These are phyloP conservation scores for Monosporascus sp. DNA, from an alignment of 2,329 filamentous ascomycete genomes.

Conservation along the genomic window DNA sequence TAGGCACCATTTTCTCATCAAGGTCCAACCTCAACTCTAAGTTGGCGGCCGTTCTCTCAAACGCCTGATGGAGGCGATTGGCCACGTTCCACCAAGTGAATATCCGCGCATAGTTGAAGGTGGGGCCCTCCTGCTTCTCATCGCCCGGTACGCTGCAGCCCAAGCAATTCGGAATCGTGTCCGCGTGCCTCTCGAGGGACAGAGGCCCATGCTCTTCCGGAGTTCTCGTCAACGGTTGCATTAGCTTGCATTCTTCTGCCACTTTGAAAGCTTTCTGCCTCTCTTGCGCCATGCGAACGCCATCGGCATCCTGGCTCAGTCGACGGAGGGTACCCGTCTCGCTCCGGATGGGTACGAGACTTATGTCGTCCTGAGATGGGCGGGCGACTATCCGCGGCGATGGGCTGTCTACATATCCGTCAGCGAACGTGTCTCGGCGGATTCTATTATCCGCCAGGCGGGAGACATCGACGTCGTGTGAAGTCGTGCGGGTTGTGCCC, in stretches of 20 bases:
- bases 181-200: not conserved
- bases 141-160: slow-evolving; percentile 11
- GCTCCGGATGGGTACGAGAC: not conserved
- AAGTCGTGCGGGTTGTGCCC: not conserved
- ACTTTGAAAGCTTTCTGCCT: slow-evolving; percentile 6
- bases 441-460: not conserved
- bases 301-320: not conserved
- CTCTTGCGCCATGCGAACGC: not conserved
- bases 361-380: not conserved
- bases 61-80: slow-evolving; percentile 5
- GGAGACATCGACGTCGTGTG: not conserved
- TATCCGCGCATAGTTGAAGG: slow-evolving; percentile 14
- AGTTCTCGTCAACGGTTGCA: slow-evolving; percentile 1
- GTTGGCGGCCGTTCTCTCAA: slow-evolving; percentile 3
- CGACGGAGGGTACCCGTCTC: not conserved
- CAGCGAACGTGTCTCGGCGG: not conserved
- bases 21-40: slow-evolving; percentile 1
- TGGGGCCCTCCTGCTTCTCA: slow-evolving; percentile 13
- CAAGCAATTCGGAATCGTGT: slow-evolving; percentile 6
- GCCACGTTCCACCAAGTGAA: slow-evolving; percentile 16
- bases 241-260: slow-evolving; percentile 1
- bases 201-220: not conserved
- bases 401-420: not conserved
- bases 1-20: not conserved
- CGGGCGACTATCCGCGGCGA: not conserved